Evolutionary conservation across 2,329 filamentous ascomycete genomes (phyloP).

Genomic region (Cladosporium cucumerinum): DNA sequence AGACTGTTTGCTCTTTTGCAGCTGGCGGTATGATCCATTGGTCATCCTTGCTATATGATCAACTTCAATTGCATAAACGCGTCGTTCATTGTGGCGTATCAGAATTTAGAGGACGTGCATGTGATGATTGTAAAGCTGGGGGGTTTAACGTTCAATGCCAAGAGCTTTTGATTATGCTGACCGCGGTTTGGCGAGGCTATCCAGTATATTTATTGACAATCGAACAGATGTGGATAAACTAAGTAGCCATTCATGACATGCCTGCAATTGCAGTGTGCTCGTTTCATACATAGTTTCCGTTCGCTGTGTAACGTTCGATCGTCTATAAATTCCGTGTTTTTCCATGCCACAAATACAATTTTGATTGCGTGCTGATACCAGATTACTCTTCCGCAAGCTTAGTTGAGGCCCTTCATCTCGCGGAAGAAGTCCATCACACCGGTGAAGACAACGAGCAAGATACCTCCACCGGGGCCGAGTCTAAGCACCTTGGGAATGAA

Average conservation of each 20-base stretch:
- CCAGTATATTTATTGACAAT: neutral
- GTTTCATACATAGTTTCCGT: slow-evolving; percentile 13
- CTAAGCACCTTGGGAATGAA: slow-evolving; percentile 93
- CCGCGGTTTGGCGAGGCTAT: neutral
- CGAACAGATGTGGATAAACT: neutral
- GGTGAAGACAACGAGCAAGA: slow-evolving; percentile 82
- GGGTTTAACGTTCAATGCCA: neutral
- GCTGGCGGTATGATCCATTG: slow-evolving; percentile 6
- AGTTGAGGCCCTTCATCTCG: slow-evolving; percentile 51
- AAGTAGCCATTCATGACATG: neutral
- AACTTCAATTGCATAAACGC: neutral
- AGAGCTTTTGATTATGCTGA: neutral
- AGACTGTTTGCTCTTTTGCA: slow-evolving; percentile 33
- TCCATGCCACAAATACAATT: slow-evolving; percentile 12
- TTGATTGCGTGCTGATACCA: neutral
- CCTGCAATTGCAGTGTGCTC: slow-evolving; percentile 3
- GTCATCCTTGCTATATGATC: slow-evolving; percentile 3
- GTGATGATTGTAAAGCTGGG: neutral
- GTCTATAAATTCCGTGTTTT: slow-evolving; percentile 12
- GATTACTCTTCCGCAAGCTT: neutral
- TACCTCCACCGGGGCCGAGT: slow-evolving; percentile 67
- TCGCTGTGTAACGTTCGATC: slow-evolving; percentile 1
- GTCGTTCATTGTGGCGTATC: neutral
- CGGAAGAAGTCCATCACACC: slow-evolving; percentile 91
- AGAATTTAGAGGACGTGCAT: neutral